Conservation (phyloP, 2,329 filamentous ascomycete species). For the Claviceps sorghi region DNA sequence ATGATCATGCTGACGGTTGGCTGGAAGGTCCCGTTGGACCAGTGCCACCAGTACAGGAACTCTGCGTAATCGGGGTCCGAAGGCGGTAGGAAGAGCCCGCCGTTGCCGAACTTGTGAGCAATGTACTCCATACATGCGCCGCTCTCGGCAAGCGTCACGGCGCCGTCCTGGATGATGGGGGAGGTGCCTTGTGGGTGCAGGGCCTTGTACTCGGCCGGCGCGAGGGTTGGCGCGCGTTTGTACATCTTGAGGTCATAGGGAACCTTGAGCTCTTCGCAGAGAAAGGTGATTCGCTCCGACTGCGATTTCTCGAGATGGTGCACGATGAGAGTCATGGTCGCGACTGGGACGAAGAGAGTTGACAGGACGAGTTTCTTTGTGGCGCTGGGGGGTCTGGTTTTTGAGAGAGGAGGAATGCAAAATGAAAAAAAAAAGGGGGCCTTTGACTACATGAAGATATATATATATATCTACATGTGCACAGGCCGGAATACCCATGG, state of each 20-base stretch:
- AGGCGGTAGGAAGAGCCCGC: slow-evolving; percentile 31
- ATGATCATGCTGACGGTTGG: slow-evolving; percentile 24
- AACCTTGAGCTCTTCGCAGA: slow-evolving; percentile 48
- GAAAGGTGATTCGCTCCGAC: slow-evolving; percentile 49
- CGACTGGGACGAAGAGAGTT: too few species aligned
- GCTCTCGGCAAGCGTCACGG: slow-evolving; percentile 42
- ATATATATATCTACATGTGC: too few species aligned
- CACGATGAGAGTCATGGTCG: slow-evolving; percentile 20
- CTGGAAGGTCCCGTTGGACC: slow-evolving; percentile 31
- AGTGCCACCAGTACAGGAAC: slow-evolving; percentile 54
- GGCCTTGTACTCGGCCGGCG: slow-evolving; percentile 24
- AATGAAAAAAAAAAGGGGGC: too few species aligned
- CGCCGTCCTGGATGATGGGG: slow-evolving; percentile 44
- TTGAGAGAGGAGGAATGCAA: neutral
- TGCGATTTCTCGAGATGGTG: slow-evolving; percentile 45
- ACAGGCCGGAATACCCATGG: too few species aligned
- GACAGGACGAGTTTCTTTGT: neutral
- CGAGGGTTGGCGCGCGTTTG: slow-evolving; percentile 18
- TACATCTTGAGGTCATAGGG: slow-evolving; percentile 24
- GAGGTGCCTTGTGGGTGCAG: slow-evolving; percentile 39
- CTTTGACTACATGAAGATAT: too few species aligned
- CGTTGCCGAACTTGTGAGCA: slow-evolving; percentile 34
- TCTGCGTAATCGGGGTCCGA: slow-evolving; percentile 36
- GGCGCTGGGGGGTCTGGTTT: too few species aligned
- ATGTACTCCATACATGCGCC: slow-evolving; percentile 50